Base-by-base conservation (phyloP, 768 basidiomycete genomes). In the Fibroporia radiculosa region DNA sequence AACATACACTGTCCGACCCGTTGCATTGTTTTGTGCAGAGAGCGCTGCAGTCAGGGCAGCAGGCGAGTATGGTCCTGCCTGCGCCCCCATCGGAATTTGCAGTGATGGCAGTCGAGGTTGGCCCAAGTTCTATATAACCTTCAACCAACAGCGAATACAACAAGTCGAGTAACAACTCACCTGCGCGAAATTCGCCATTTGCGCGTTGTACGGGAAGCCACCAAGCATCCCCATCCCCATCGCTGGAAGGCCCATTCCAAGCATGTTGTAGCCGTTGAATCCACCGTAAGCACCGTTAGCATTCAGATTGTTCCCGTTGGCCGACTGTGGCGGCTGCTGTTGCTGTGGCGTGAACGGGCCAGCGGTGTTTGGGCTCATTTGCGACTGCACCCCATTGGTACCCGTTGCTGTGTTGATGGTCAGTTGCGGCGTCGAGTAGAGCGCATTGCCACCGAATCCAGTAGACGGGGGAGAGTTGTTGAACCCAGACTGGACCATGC, bases 1-100 rank as follows among this genome's bases (percentile, higher is more conserved):
- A 43, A 99, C 84, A 62, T 97, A 99, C 38, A 98, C 93, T 0
- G 95, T 99, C 44, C 95, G 87, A 7, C 86, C 88, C 1, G 77
- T 76, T 6, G 65, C 62, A 47, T 72, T 75, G 24, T 80, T 78
- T 19, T 72, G 65, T 10, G 72, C 75, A 27, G 76, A 76, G 3
- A 84, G 78, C 0, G 84, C 80, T 27, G 81, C 89, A 3, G 76
- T 79, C 34, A 87, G 71, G 1, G 84, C 87, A 4, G 80, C 83
- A 16, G 89, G 86, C 6, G 84, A 87, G 60, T 91, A 90, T 3
- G 78, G 77, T 14, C 75, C 80, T 49, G 75, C 78, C 49, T 81
- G 83, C 25, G 81, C 79, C 28, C 32, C 32, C 2, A 73, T 72
- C 18, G 84, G 83, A 59, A 90, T 87, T 52, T 69, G 77, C 35